These are phyloP conservation scores for Pezicula radicicola DNA, from an alignment of 2,329 filamentous ascomycete species.

Conservation along the genomic window DNA sequence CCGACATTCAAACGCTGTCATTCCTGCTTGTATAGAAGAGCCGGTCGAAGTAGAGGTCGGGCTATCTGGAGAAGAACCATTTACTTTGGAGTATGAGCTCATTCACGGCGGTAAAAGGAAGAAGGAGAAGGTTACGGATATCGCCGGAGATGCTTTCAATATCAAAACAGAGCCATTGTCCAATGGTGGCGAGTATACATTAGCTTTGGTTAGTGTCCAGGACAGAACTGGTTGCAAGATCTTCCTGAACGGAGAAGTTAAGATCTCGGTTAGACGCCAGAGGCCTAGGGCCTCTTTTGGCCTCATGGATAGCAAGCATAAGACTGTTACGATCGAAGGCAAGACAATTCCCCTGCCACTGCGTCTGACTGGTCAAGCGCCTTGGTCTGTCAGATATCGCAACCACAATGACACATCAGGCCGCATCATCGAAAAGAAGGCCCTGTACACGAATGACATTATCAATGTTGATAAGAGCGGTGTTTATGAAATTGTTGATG, in stretches of 20 bases:
- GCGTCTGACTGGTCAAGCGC: slow-evolving; percentile 78
- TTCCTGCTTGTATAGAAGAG: slow-evolving; percentile 80
- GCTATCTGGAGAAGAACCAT: slow-evolving; percentile 81
- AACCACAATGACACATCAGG: slow-evolving; percentile 54
- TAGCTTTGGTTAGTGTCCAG: slow-evolving; percentile 81
- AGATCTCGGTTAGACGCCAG: slow-evolving; percentile 84
- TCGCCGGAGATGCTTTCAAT: slow-evolving; percentile 59
- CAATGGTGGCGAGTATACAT: slow-evolving; percentile 85
- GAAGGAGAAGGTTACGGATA: slow-evolving; percentile 61
- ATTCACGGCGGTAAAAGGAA: slow-evolving; percentile 84
- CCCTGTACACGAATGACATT: slow-evolving; percentile 61
- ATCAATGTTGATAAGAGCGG: slow-evolving; percentile 66
- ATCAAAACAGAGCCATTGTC: slow-evolving; percentile 74
- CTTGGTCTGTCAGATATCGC: slow-evolving; percentile 77
- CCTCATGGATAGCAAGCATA: slow-evolving; percentile 75
- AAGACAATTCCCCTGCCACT: slow-evolving; percentile 73
- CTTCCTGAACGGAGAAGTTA: slow-evolving; percentile 78
- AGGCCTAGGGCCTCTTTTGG: slow-evolving; percentile 86
- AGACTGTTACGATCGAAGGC: slow-evolving; percentile 73
- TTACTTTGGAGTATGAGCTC: slow-evolving; percentile 87
- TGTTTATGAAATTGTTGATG: slow-evolving; percentile 74
- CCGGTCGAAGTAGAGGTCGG: slow-evolving; percentile 70
- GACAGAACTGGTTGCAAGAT: slow-evolving; percentile 86
- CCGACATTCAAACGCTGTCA: slow-evolving; percentile 47
- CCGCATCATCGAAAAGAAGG: slow-evolving; percentile 40